Evolutionary conservation across 306 rosid genomes (phyloP), one percentile per base, ranked within the genome.

Genomic region (Hippophae tibetana): DNA sequence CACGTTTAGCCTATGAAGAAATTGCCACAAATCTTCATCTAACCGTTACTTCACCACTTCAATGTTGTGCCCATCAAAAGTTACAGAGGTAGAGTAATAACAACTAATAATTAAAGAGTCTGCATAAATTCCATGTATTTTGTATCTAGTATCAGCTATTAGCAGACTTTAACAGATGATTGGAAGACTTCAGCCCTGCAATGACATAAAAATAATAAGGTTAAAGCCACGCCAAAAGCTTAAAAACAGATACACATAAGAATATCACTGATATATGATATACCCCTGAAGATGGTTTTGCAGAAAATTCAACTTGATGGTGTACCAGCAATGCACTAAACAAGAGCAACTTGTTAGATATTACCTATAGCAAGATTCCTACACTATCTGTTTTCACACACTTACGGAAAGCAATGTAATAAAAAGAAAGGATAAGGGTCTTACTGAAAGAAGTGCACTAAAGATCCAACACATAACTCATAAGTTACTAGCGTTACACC

Each of bases 401-500:
- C 61, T 40, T 40, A 31, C 25, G 57, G 60, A 45, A 57, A 13
- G 45, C 27, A 42, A 9, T 2, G 2, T 43, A 47, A 47, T 42
- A 53, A 58, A 9, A 45, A 13, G 27, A 43, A 8, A 45, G 65
- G 58, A 72, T 42, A 40, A 58, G 52, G 60, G n/a, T 45, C 89
- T 76, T 82, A 84, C 94, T 82, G 70, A 81, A 65, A 77, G 80
- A 81, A 77, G 79, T 71, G 94, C 88, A 74, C 74, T 54, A 85
- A 77, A 75, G 96, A 88, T 78, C 90, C 88, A 84, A 86, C 87
- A 82, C 90, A 87, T 61, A 82, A 80, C 81, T 86, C 76, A 88
- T 74, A 76, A 78, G 72, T 68, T 79, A 76, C 73, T 73, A 77
- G 87, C 99, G 88, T 88, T 69, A 83, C 90, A 71, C 76, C 81